phyloP scores from a whole-genome alignment of 2,329 filamentous ascomycete species.

The Colletotrichum echinochloae region DNA sequence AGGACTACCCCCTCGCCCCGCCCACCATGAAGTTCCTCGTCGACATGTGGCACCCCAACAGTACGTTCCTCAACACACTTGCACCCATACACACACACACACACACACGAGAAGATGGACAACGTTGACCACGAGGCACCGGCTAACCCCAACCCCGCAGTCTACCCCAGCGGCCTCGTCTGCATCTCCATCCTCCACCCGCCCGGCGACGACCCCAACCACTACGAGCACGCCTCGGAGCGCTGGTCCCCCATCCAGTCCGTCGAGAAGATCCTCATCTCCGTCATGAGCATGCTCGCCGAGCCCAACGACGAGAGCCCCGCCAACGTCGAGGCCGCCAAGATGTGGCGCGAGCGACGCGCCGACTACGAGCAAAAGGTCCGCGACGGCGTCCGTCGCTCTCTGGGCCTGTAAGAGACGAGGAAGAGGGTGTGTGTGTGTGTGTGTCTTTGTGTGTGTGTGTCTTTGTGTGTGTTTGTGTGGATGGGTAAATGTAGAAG shows the following conservation, averaged over 20 bases:
- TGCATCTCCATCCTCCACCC: conserved; percentile 99
- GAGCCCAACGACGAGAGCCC: conserved; percentile 98
- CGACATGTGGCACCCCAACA: conserved; percentile 97
- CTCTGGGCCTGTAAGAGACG: conserved; percentile 74
- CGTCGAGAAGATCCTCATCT: conserved; percentile 96
- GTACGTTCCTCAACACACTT: conserved; percentile 69
- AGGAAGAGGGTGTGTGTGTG: background rate
- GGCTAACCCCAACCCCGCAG: conserved; percentile 57
- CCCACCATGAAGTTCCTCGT: conserved; percentile 96
- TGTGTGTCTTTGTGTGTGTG: background rate
- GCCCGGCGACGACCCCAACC: conserved; percentile 96
- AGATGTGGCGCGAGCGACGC: conserved; percentile 92
- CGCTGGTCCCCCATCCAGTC: conserved; percentile 97
- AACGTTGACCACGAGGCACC: background rate
- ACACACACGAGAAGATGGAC: too few relatives aligned
- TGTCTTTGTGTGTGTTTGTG: too few relatives aligned
- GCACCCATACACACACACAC: too few relatives aligned
- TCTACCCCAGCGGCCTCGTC: conserved; percentile 91
- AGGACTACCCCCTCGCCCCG: conserved; percentile 95
- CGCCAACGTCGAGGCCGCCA: conserved; percentile 94
- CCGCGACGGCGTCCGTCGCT: conserved; percentile 81
- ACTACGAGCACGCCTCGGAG: conserved; percentile 96
- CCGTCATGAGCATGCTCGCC: conserved; percentile 97
- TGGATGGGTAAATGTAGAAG: too few relatives aligned
- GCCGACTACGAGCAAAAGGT: conserved; percentile 89